Conservation (phyloP, 768 basidiomycete genomes). For the Leccinellum albellum region DNA sequence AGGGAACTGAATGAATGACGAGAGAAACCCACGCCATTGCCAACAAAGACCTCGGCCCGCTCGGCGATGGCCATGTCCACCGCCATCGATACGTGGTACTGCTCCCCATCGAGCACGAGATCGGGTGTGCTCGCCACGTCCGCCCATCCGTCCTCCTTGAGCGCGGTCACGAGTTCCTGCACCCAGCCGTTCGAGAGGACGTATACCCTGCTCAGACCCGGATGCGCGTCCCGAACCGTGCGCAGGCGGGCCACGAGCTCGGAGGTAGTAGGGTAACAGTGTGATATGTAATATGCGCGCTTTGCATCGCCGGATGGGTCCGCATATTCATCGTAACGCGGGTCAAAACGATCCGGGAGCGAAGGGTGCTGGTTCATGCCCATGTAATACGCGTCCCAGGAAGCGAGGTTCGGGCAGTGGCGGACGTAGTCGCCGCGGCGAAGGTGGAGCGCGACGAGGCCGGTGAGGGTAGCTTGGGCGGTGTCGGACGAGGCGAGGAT, state of each 20-base stretch:
- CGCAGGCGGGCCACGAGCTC: conserved; percentile 41
- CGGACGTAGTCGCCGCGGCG: conserved; percentile 58
- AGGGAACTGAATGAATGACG: too few species aligned
- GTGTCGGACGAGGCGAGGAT: conserved; percentile 15
- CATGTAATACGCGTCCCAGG: conserved; percentile 44
- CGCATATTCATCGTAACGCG: conserved; percentile 9
- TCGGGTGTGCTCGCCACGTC: conserved; percentile 43
- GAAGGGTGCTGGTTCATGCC: conserved; percentile 47
- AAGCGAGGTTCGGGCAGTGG: conserved; percentile 49
- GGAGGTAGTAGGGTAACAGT: conserved; percentile 24
- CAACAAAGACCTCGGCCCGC: conserved; percentile 55
- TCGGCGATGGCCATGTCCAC: conserved; percentile 61
- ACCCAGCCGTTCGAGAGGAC: conserved; percentile 54
- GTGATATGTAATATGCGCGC: conserved; percentile 1
- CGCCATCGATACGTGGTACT: conserved; percentile 46
- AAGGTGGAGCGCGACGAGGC: conserved; percentile 53
- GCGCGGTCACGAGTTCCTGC: conserved; percentile 33
- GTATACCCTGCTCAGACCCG: conserved; percentile 35
- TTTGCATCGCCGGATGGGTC: not conserved
- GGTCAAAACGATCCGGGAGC: conserved; percentile 39
- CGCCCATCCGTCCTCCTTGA: conserved; percentile 48
- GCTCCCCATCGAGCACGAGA: conserved; percentile 40
- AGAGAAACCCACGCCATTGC: conserved; percentile 49
- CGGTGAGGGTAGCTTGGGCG: conserved; percentile 30
- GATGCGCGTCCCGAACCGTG: conserved; percentile 33